A percentile compares a stretch with the other conserved stretches of the same genome.
phyloP scores from a whole-genome alignment of 2,329 filamentous ascomycete species.

The Neospermospora avenae region DNA sequence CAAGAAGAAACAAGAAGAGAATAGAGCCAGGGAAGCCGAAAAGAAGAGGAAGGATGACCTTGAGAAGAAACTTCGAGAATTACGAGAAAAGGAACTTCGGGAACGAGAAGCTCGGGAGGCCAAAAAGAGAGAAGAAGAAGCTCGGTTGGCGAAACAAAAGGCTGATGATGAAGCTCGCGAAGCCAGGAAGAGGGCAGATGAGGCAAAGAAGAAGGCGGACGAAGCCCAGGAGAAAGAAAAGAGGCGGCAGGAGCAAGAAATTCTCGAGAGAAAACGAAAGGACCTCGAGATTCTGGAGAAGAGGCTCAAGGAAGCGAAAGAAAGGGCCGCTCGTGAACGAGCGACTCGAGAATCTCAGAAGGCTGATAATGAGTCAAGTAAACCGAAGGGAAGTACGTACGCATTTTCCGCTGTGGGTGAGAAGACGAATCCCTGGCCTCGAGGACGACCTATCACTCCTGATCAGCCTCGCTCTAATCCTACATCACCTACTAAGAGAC shows the following conservation, averaged over 20 bases:
- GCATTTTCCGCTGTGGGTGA: constrained; percentile 65
- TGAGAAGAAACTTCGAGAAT: constrained; percentile 49
- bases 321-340: constrained; percentile 42
- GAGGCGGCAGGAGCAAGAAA: constrained; percentile 50
- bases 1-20: constrained; percentile 63
- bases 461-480: constrained; percentile 29
- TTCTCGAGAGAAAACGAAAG: constrained; percentile 54
- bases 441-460: constrained; percentile 46
- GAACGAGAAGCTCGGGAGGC: constrained; percentile 23
- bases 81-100: constrained; percentile 53
- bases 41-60: constrained; percentile 57
- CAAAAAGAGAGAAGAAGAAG: constrained; percentile 4
- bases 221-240: constrained; percentile 16
- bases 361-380: constrained; percentile 24
- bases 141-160: constrained; percentile 10
- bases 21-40: constrained; percentile 58
- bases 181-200: constrained; percentile 30
- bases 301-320: constrained; percentile 29
- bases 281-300: constrained; percentile 46
- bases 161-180: constrained; percentile 8
- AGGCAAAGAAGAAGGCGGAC: constrained; percentile 21
- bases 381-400: constrained; percentile 44
- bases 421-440: constrained; percentile 67
- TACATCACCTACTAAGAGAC: constrained; percentile 40
- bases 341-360: constrained; percentile 23